Conservation (phyloP, 2,329 filamentous ascomycete species). For the Akanthomyces muscarius region DNA sequence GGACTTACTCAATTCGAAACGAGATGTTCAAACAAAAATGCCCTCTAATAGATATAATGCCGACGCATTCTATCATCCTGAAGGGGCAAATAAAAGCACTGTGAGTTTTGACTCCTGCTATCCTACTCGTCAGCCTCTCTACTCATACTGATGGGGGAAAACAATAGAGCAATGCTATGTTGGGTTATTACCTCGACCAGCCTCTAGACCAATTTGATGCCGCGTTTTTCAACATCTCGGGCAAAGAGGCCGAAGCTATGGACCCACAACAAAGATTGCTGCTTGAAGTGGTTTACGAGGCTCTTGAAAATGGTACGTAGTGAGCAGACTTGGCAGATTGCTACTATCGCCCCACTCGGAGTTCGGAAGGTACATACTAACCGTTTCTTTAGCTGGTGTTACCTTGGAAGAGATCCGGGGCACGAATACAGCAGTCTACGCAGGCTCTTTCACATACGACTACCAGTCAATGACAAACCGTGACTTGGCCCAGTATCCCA, state of each 20-base stretch:
- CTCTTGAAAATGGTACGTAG: slow-evolving; percentile 6
- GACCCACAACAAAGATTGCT: slow-evolving; percentile 11
- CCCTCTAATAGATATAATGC: slow-evolving; percentile 24
- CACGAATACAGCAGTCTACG: slow-evolving; percentile 27
- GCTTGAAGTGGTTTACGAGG: slow-evolving; percentile 13
- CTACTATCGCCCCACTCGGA: not conserved
- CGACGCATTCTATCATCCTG: slow-evolving; percentile 15
- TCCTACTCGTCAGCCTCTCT: too few relatives aligned
- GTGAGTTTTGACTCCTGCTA: not conserved
- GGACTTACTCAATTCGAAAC: slow-evolving; percentile 27
- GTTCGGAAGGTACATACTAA: not conserved
- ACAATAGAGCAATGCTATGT: not conserved
- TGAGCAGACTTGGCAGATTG: not conserved
- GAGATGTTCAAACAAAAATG: slow-evolving; percentile 34
- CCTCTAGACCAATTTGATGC: not conserved
- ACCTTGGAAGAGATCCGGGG: slow-evolving; percentile 20
- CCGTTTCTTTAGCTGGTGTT: slow-evolving; percentile 15
- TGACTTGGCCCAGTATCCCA: slow-evolving; percentile 31
- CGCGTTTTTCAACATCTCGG: not conserved
- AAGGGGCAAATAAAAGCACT: slow-evolving; percentile 23
- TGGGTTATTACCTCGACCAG: slow-evolving; percentile 2
- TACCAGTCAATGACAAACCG: slow-evolving; percentile 24
- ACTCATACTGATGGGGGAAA: not conserved
- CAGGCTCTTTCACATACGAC: slow-evolving; percentile 29
- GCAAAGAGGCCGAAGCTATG: slow-evolving; percentile 12